Base-by-base conservation (phyloP, 176 grass and related monocot genomes). In the Melocanna baccifera region DNA sequence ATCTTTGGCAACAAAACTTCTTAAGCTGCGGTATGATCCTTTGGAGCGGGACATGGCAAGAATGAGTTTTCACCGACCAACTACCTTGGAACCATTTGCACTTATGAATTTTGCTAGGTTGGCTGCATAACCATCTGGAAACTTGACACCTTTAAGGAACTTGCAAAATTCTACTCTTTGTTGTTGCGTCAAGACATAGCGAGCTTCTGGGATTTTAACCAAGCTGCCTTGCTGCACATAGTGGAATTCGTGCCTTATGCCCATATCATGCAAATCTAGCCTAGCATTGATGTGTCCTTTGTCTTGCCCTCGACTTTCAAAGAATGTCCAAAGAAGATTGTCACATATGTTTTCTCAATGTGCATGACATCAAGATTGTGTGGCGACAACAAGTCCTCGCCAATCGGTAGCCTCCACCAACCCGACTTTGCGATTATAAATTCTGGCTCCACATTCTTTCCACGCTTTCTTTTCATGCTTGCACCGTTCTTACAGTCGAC, bases 251-350 rank as follows among this genome's bases (percentile, higher is more conserved):
- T 62, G 37, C 37, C 51, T 72, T 63, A 76, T 84, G 3, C 14
- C 41, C 71, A 84, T 36, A 10, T 85, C 56, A 63, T 39, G n/a
- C 25, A 85, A 76, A 76, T 85, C 82, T 43, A 74, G 56, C 12
- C 82, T 52, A 66, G 71, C 71, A 47, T 76, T 85, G 8, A 50
- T 13, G 50, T 66, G 47, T 85, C 69, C 20, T 84, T 84, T 16
- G 69, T 63, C 63, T 81, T 81, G 36, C 57, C 40, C 45, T 76
- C 50, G 8, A 56, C 41, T 9, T 67, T 29, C 2, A 67, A 16
- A 16, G 23, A 85, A 39, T 66, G 55, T 78, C 3, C 59, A 42
- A 9, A 78, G 26, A 1, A 69, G 16, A 13, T 47, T 58, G 1
- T 85, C 83, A 26, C 9, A 84, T 43, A 84, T 40, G 26, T 75